Evolutionary conservation across 2,329 filamentous ascomycete species (phyloP), one percentile per base, ranked within the genome.

Genomic region (Trichoderma pleuroti): DNA sequence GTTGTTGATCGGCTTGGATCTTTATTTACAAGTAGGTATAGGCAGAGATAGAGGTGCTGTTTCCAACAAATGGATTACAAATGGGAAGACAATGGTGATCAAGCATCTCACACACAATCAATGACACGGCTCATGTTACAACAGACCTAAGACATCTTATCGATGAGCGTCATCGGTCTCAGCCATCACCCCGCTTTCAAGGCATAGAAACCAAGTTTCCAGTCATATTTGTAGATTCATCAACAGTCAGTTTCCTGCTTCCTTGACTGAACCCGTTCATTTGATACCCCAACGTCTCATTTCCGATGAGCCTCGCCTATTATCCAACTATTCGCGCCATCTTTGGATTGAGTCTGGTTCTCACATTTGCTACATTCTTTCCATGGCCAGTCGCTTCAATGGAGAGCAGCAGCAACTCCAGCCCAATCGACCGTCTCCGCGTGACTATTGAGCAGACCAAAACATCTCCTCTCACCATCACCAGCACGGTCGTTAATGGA

Each of bases 401-500:
- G 71, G 76, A 74, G 73, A 71, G 72, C 21, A 67, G 65, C n/a
- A 34, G 46, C 24, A 30, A 70, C 7, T 59, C 71, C 16, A 67
- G 57, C 11, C 73, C 74, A 8, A 65, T 79, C 10, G 65, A 72
- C 42, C 73, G 74, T 16, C 78, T 84, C 26, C 75, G 76, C 1
- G 79, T 83, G 32, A 75, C 77, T 26, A 75, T 82, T 5, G 68
- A 77, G 65, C 80, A 83, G 39, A 67, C 73, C 26, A 72, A 72
- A 52, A 78, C 80, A 18, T 79, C 80, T 59, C 80, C 82, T 21
- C 79, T 79, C 4, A 77, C 78, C 6, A 72, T 85, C 32, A 77
- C 76, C 11, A 74, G 82, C 52, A 77, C 76, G 2, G 80, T 85
- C 52, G 82, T 79, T 60, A 85, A 85, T 77, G 79, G 77, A 12